Evolutionary conservation across 1,284 basidiomycete species (phyloP), one percentile per base, ranked within the genome.

Genomic region (Puccinia brachypodii): DNA sequence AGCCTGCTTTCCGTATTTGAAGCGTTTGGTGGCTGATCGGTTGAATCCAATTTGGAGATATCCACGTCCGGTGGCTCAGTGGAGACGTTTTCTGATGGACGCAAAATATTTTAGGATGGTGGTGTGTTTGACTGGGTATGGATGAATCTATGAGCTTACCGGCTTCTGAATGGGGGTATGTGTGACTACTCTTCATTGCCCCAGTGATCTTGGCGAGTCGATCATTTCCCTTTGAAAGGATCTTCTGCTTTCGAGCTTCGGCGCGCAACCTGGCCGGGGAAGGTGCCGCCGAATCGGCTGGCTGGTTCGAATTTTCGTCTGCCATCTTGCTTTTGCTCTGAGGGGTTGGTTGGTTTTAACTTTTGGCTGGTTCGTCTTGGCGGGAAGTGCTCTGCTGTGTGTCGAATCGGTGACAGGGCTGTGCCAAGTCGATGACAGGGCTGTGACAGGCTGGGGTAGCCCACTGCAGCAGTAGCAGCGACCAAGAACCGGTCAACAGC

Each of bases 171-270:
- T 50, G 53, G 56, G 42, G 22, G 69, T 50, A 73, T 69, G 28
- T n/a, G 13, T 81, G 72, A 44, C 58, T 60, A 53, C 72, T 50
- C 58, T 81, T 81, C 79, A 81, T 81, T 31, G 79, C 79, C 9
- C 79, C 79, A 42, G 79, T 81, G 33, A 81, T 81, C 47, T 81
- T 81, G 22, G 79, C 79, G 42, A 81, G 64, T 16, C 79, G 69
- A 68, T 75, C 79, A 56, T 75, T 81, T 81, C 79, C 79, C 42
- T 74, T 72, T 8, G 60, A 50, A 25, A 81, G 71, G n/a, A 81
- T 62, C 42, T 75, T 81, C 64, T 75, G 72, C 44, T 81, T 81
- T 36, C 79, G 69, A 40, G 79, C 79, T 75, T 81, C 79, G 44
- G 79, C 72, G 11, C 79, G 22, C 64, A 62, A 25, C 36, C 72